A percentile compares a stretch with the other conserved stretches of the same genome.
phyloP scores from a whole-genome alignment of 495 filamentous ascomycete genomes.

The Hyaloscypha variabilis region DNA sequence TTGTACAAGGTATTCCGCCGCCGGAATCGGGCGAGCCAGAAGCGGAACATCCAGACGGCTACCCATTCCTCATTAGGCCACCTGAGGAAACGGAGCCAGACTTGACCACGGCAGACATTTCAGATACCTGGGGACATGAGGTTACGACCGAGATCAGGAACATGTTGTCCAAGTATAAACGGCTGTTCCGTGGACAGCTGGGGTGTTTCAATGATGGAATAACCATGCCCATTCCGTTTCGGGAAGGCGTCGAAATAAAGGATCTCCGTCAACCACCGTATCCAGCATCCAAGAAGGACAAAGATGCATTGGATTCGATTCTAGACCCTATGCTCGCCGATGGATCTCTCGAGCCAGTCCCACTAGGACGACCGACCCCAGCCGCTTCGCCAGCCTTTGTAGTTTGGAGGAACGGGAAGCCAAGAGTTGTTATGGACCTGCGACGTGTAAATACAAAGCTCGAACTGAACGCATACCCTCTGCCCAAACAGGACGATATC shows the following conservation, averaged over 20 bases:
- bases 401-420: slow-evolving; percentile 21
- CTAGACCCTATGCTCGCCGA: not conserved
- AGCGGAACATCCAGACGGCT: not conserved
- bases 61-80: not conserved
- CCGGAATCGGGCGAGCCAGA: slow-evolving; percentile 1
- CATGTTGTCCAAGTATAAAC: not conserved
- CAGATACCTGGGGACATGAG: not conserved
- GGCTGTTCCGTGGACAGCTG: slow-evolving; percentile 17
- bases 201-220: slow-evolving; percentile 24
- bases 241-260: not conserved
- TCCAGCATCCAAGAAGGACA: not conserved
- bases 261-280: slow-evolving; percentile 1
- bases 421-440: slow-evolving; percentile 22
- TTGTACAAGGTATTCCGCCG: slow-evolving; percentile 2
- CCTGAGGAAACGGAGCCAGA: not conserved
- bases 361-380: slow-evolving; percentile 10
- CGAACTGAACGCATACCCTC: slow-evolving; percentile 11
- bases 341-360: slow-evolving; percentile 3
- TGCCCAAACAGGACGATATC: slow-evolving; percentile 16
- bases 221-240: slow-evolving; percentile 20
- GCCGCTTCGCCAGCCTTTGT: slow-evolving; percentile 14
- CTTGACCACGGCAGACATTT: not conserved
- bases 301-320: not conserved
- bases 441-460: slow-evolving; percentile 19
- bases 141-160: not conserved